A percentile compares a stretch with the other conserved stretches of the same genome.
These are phyloP conservation scores for Tripterygium wilfordii DNA, from an alignment of 177 flowering plant genomes.

Conservation along the genomic window DNA sequence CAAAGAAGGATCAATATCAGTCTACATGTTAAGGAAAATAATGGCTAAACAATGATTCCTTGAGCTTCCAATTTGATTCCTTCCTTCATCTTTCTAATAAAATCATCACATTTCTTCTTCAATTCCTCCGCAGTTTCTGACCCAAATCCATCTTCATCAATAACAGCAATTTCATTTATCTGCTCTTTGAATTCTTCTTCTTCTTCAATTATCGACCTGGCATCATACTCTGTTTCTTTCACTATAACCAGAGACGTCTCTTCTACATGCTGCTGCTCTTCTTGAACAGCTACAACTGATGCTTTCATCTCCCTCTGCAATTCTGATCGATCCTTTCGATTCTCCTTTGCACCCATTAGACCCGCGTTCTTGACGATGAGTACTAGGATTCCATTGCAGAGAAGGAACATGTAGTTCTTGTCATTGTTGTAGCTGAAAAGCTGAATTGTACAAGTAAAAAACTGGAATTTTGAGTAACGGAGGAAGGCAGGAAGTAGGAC, in stretches of 20 bases:
- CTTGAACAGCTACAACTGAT: conserved; percentile 3
- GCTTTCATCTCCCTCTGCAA: conserved; percentile 1
- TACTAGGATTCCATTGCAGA: conserved; percentile 48
- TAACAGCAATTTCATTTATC: too few relatives aligned
- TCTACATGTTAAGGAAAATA: too few relatives aligned
- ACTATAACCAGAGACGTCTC: neutral
- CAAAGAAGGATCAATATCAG: too few relatives aligned
- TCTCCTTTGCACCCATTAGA: too few relatives aligned
- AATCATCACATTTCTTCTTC: too few relatives aligned
- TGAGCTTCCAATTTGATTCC: too few relatives aligned
- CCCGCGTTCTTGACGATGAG: conserved; percentile 31
- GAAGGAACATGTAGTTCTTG: conserved; percentile 48
- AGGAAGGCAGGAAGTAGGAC: neutral
- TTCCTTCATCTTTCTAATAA: too few relatives aligned
- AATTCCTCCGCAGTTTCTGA: too few relatives aligned
- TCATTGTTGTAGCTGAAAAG: conserved; percentile 7
- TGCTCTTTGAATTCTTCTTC: conserved; percentile 14
- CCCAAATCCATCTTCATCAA: too few relatives aligned
- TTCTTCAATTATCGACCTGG: neutral
- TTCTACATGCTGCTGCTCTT: conserved; percentile 2
- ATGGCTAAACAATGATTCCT: too few relatives aligned
- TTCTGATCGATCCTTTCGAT: neutral
- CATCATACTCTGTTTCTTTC: neutral
- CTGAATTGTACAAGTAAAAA: neutral
- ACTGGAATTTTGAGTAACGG: conserved; percentile 8